A percentile compares a stretch with the other conserved stretches of the same genome.
Evolutionary conservation across 345 rosid genomes (phyloP).

Genomic region (Firmiana major): DNA sequence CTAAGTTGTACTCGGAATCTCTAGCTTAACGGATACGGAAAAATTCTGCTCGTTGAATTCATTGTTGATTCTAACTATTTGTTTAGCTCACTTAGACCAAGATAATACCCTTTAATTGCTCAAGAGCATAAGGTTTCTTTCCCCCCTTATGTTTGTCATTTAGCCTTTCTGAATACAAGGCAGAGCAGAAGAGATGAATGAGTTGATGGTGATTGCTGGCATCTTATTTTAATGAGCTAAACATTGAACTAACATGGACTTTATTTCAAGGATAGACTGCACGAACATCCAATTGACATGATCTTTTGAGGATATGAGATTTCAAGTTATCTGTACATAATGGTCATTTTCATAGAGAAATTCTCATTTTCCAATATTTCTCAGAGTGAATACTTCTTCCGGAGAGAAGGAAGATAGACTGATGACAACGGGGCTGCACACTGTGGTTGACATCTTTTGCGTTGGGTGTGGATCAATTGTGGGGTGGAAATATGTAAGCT

Average conservation of each 20-base stretch:
- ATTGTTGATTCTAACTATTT: background rate
- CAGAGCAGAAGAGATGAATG: background rate
- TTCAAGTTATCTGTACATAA: conserved; percentile 7
- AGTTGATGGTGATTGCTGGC: background rate
- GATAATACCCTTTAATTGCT: background rate
- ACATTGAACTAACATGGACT: background rate
- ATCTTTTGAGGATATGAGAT: conserved; percentile 13
- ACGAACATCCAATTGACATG: background rate
- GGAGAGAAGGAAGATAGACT: conserved; percentile 78
- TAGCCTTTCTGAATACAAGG: background rate
- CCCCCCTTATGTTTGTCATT: conserved; percentile 9
- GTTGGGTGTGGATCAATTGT: conserved; percentile 97
- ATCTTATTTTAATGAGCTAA: background rate
- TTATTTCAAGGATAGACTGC: background rate
- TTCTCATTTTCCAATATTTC: conserved; percentile 23
- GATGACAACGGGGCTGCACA: conserved; percentile 91
- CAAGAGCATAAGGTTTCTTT: background rate
- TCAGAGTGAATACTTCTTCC: conserved; percentile 65
- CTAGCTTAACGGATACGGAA: background rate
- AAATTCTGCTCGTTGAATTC: background rate
- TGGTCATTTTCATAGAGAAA: background rate
- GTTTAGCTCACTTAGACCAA: background rate
- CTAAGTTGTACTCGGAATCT: background rate
- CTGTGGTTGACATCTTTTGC: conserved; percentile 90
- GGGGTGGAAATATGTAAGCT: conserved; percentile 97